A percentile compares a stretch with the other conserved stretches of the same genome.
Evolutionary conservation across 495 filamentous ascomycete genomes (phyloP).

Genomic region (Tetracladium setigerum): DNA sequence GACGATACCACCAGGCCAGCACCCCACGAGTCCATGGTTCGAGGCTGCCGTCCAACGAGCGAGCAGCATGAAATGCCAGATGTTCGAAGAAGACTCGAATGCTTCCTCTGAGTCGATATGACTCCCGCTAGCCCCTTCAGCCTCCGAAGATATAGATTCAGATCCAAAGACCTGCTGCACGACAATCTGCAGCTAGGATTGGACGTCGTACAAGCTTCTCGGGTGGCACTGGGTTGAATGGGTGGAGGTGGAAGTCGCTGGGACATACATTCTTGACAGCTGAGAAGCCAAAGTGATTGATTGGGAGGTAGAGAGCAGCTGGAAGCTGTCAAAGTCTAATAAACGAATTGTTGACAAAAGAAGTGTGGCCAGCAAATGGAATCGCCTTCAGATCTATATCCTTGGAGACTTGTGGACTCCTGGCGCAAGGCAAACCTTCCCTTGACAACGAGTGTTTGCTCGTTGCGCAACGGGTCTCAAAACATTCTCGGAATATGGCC

Average conservation of each 20-base stretch:
- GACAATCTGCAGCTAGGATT: neutral
- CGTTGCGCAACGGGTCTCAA: neutral
- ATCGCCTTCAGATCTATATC: neutral
- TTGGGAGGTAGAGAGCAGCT: no score
- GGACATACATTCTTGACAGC: neutral
- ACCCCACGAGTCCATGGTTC: neutral
- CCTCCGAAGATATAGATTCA: constrained; percentile 15
- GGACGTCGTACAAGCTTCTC: constrained; percentile 1
- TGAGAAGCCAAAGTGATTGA: no score
- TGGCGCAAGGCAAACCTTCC: neutral
- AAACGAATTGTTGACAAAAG: neutral
- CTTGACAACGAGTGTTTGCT: neutral
- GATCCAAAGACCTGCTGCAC: neutral
- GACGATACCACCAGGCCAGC: neutral
- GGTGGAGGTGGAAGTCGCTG: neutral
- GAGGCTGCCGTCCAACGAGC: neutral
- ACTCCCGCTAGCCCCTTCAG: constrained; percentile 20
- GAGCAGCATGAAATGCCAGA: constrained; percentile 6
- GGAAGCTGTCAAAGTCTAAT: no score
- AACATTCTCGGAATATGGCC: neutral
- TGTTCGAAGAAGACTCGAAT: constrained; percentile 9
- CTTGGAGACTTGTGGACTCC: neutral
- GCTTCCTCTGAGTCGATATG: neutral
- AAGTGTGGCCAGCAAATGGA: neutral
- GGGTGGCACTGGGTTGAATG: constrained; percentile 1